Evolutionary conservation across 2,329 filamentous ascomycete species (phyloP).

Genomic region (Rasamsonia emersonii): DNA sequence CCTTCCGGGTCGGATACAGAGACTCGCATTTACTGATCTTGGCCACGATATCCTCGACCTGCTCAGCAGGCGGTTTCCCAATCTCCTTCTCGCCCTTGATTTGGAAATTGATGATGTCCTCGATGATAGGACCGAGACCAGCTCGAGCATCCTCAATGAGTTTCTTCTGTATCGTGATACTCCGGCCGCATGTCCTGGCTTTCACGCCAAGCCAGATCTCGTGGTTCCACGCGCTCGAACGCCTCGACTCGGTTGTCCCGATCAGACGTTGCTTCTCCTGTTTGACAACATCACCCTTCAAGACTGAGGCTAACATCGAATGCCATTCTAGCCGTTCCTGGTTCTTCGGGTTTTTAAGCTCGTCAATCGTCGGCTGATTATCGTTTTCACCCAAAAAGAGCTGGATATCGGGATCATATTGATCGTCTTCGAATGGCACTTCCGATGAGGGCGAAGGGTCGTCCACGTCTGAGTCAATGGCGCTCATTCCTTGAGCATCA

Average conservation of each 20-base stretch:
- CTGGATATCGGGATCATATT: slow-evolving; percentile 83
- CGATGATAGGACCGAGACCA: slow-evolving; percentile 64
- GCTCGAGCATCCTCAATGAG: slow-evolving; percentile 78
- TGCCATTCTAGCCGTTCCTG: slow-evolving; percentile 94
- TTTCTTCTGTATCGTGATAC: slow-evolving; percentile 73
- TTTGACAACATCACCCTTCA: slow-evolving; percentile 93
- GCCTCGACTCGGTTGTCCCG: slow-evolving; percentile 66
- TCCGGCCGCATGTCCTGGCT: slow-evolving; percentile 73
- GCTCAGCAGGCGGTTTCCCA: slow-evolving; percentile 76
- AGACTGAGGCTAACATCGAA: slow-evolving; percentile 88
- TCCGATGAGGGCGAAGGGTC: slow-evolving; percentile 85
- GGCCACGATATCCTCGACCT: slow-evolving; percentile 79
- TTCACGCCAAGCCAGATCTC: slow-evolving; percentile 83
- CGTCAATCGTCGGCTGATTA: slow-evolving; percentile 78
- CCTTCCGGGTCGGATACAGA: slow-evolving; percentile 71
- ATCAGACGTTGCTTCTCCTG: slow-evolving; percentile 96
- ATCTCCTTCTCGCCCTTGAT: slow-evolving; percentile 90
- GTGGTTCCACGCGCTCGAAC: slow-evolving; percentile 57
- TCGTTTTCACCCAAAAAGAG: slow-evolving; percentile 90
- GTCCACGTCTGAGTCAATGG: slow-evolving; percentile 75
- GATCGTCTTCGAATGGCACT: slow-evolving; percentile 69
- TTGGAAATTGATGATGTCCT: slow-evolving; percentile 85
- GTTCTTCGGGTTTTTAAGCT: slow-evolving; percentile 78
- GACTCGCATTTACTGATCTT: slow-evolving; percentile 86
- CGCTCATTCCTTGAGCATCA: slow-evolving; percentile 62